Evolutionary conservation across 192 early-diverging fungal genomes (phyloP).

Genomic region (Entomortierella chlamydospora): DNA sequence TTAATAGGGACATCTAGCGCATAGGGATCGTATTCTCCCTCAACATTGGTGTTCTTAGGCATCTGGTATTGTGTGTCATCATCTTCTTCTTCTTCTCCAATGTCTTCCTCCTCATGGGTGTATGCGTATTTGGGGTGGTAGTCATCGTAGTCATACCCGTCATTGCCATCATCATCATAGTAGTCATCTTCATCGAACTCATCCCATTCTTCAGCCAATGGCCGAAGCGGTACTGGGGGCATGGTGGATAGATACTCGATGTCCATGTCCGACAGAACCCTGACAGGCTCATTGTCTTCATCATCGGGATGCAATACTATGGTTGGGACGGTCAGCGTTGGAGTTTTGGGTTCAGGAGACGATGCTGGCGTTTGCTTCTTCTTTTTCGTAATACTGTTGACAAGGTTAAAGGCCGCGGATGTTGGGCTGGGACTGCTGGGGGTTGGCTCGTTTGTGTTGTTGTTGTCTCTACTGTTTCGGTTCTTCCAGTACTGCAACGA

Average conservation of each 20-base stretch:
- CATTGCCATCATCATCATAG: conserved; percentile 22
- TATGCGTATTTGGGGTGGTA: conserved; percentile 8
- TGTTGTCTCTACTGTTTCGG: background rate
- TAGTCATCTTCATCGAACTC: conserved; percentile 20
- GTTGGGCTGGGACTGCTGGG: background rate
- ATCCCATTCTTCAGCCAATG: background rate
- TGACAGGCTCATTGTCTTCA: conserved; percentile 32
- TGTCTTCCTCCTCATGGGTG: background rate
- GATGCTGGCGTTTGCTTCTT: background rate
- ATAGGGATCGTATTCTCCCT: conserved; percentile 32
- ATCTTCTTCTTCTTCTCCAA: background rate
- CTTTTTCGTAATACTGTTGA: conserved; percentile 27
- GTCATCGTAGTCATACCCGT: conserved; percentile 31
- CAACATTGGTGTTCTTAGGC: background rate
- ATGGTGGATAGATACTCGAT: conserved; percentile 46
- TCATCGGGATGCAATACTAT: conserved; percentile 52
- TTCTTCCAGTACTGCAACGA: conserved; percentile 30
- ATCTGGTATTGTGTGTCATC: background rate
- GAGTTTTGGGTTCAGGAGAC: background rate
- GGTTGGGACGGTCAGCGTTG: conserved; percentile 9
- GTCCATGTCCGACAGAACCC: conserved; percentile 25
- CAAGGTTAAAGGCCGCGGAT: conserved; percentile 10
- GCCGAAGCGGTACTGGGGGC: conserved; percentile 28
- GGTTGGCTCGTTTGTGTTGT: background rate
- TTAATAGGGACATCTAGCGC: conserved; percentile 51